These are phyloP conservation scores for Lactifluus echinatus DNA, from an alignment of 768 basidiomycete genomes.

Conservation along the genomic window DNA sequence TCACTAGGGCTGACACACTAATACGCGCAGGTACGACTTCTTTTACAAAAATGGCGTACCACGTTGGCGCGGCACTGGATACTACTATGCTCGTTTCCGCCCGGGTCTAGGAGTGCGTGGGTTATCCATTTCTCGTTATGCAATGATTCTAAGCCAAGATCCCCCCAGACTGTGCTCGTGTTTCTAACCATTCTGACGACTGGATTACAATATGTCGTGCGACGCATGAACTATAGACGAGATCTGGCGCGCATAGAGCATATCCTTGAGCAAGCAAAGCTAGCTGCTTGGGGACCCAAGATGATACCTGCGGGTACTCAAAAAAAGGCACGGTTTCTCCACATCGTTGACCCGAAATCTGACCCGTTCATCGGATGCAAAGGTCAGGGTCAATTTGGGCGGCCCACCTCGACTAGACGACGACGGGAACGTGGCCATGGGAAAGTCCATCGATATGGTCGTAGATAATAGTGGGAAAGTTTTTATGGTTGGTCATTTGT, in stretches of 20 bases:
- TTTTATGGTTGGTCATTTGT: conserved; percentile 51
- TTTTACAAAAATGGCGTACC: conserved; percentile 99
- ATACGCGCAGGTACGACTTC: conserved; percentile 60
- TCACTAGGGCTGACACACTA: conserved; percentile 5
- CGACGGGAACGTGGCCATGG: conserved; percentile 42
- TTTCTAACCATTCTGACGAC: conserved; percentile 76
- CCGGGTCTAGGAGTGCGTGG: conserved; percentile 72
- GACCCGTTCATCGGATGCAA: not conserved
- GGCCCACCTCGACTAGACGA: conserved; percentile 43
- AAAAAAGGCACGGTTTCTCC: conserved; percentile 48
- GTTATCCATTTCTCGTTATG: not conserved
- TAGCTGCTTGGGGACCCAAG: conserved; percentile 78
- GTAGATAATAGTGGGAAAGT: conserved; percentile 64
- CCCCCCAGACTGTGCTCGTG: conserved; percentile 52
- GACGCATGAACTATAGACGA: conserved; percentile 64
- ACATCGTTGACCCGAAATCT: not conserved
- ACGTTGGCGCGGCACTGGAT: conserved; percentile 91
- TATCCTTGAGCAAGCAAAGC: conserved; percentile 51
- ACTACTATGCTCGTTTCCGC: conserved; percentile 93
- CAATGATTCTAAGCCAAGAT: conserved; percentile 2
- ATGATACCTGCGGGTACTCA: conserved; percentile 51
- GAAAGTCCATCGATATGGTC: conserved; percentile 66
- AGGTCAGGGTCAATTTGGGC: conserved; percentile 70
- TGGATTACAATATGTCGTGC: conserved; percentile 74
- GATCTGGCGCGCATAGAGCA: conserved; percentile 62